phyloP scores from a whole-genome alignment of 768 basidiomycete genomes.

The Russula abietina region DNA sequence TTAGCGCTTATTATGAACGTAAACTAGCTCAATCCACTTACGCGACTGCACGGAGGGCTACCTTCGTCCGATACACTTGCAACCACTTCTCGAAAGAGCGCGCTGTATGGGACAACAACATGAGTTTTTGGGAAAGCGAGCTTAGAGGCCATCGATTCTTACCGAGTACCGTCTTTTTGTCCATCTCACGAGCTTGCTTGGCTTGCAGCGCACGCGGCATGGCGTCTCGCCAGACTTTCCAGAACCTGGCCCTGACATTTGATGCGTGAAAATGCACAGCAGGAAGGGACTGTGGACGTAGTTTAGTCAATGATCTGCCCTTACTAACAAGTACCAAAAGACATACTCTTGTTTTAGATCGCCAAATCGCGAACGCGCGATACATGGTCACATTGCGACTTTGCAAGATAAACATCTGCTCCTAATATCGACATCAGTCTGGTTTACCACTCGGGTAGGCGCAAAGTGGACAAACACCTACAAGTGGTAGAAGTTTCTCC shows the following conservation, averaged over 20 bases:
- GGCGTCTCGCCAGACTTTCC: slow-evolving; percentile 59
- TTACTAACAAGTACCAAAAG: neutral
- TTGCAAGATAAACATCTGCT: slow-evolving; percentile 54
- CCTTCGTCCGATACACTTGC: slow-evolving; percentile 60
- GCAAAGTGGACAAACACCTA: slow-evolving; percentile 32
- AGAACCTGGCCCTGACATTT: slow-evolving; percentile 52
- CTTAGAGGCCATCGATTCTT: slow-evolving; percentile 30
- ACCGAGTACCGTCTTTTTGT: slow-evolving; percentile 54
- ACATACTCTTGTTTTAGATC: slow-evolving; percentile 61
- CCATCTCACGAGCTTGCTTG: slow-evolving; percentile 57
- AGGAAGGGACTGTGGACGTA: slow-evolving; percentile 54
- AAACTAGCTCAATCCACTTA: slow-evolving; percentile 40
- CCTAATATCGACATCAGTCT: slow-evolving; percentile 13
- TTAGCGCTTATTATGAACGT: slow-evolving; percentile 5
- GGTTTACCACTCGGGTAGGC: neutral
- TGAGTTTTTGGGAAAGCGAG: slow-evolving; percentile 19
- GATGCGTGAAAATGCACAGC: slow-evolving; percentile 71
- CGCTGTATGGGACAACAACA: slow-evolving; percentile 34
- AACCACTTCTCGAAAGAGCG: slow-evolving; percentile 59
- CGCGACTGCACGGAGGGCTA: slow-evolving; percentile 78
- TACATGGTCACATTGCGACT: slow-evolving; percentile 55
- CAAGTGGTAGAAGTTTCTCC: slow-evolving; percentile 58
- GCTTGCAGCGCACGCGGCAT: slow-evolving; percentile 66
- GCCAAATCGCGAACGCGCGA: slow-evolving; percentile 69
- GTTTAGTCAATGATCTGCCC: slow-evolving; percentile 14